phyloP scores from a whole-genome alignment of 768 basidiomycete species.

The Russula brevipes region DNA sequence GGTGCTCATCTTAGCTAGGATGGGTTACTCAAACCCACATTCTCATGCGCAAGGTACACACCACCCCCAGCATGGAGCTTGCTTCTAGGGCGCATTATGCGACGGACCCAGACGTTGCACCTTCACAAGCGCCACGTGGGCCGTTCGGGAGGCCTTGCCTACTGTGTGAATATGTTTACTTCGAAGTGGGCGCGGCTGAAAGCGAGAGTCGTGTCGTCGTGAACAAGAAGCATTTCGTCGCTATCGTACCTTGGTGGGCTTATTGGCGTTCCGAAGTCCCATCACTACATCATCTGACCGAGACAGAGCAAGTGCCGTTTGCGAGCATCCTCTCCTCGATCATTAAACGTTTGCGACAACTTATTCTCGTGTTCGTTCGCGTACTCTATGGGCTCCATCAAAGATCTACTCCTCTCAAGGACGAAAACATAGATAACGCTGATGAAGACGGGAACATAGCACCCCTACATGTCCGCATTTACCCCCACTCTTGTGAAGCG shows the following conservation, averaged over 20 bases:
- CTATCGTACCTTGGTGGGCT: too few species aligned
- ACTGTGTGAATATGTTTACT: constrained; percentile 68
- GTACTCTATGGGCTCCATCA: constrained; percentile 87
- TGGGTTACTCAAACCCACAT: constrained; percentile 94
- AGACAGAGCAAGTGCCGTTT: constrained; percentile 56
- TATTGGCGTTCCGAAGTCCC: constrained; percentile 38
- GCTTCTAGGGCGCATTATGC: constrained; percentile 50
- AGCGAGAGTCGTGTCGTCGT: constrained; percentile 59
- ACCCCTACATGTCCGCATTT: constrained; percentile 76
- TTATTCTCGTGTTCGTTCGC: constrained; percentile 62
- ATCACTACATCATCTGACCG: constrained; percentile 54
- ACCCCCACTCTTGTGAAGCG: constrained; percentile 81
- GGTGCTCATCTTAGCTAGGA: constrained; percentile 31
- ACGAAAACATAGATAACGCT: background rate
- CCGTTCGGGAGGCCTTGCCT: constrained; percentile 55
- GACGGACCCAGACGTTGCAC: constrained; percentile 32
- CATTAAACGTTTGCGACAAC: constrained; percentile 74
- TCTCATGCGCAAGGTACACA: constrained; percentile 77
- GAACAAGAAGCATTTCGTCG: constrained; percentile 67
- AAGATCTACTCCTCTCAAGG: constrained; percentile 49
- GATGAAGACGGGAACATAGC: constrained; percentile 45
- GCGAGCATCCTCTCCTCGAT: constrained; percentile 60
- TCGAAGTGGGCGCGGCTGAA: constrained; percentile 47
- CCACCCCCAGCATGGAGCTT: constrained; percentile 63
- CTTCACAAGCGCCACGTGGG: constrained; percentile 49